Percentiles rank a stretch among this genome's conserved stretches.
phyloP scores from a whole-genome alignment of 495 filamentous ascomycete species.

The Tuber umbilicatum region DNA sequence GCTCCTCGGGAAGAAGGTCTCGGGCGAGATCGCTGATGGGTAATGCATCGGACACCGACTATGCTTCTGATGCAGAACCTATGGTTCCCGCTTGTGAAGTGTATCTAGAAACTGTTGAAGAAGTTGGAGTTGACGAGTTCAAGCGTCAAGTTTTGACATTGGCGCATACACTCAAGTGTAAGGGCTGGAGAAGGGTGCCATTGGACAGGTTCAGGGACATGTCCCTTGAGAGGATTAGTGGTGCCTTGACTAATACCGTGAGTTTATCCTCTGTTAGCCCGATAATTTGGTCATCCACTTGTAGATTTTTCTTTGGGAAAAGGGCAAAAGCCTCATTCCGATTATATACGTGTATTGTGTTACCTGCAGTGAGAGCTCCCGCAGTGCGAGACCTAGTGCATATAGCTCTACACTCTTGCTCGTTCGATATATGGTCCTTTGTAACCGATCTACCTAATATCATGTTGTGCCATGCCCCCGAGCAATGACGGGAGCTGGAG shows the following conservation, averaged over 20 bases:
- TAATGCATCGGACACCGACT: constrained; percentile 36
- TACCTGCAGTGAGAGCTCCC: background rate
- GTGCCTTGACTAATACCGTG: constrained; percentile 90
- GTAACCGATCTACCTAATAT: background rate
- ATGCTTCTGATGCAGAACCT: constrained; percentile 36
- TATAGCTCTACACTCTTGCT: background rate
- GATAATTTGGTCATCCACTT: background rate
- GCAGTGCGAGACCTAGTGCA: background rate
- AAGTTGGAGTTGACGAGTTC: constrained; percentile 50
- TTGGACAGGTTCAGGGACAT: constrained; percentile 66
- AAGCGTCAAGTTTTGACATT: constrained; percentile 85
- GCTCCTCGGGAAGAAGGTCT: constrained; percentile 10
- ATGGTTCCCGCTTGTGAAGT: constrained; percentile 38
- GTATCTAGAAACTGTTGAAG: constrained; percentile 32
- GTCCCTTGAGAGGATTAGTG: constrained; percentile 76
- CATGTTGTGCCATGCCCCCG: background rate
- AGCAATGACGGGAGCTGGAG: background rate
- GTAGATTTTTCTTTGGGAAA: background rate
- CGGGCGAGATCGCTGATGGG: constrained; percentile 21
- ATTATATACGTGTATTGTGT: background rate
- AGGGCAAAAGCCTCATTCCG: background rate
- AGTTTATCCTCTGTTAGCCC: constrained; percentile 19
- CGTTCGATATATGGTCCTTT: background rate
- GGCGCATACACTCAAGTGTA: constrained; percentile 78
- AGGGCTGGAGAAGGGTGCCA: constrained; percentile 80